Base-by-base conservation (phyloP, 768 basidiomycete species). In the Lentinula detonsa region DNA sequence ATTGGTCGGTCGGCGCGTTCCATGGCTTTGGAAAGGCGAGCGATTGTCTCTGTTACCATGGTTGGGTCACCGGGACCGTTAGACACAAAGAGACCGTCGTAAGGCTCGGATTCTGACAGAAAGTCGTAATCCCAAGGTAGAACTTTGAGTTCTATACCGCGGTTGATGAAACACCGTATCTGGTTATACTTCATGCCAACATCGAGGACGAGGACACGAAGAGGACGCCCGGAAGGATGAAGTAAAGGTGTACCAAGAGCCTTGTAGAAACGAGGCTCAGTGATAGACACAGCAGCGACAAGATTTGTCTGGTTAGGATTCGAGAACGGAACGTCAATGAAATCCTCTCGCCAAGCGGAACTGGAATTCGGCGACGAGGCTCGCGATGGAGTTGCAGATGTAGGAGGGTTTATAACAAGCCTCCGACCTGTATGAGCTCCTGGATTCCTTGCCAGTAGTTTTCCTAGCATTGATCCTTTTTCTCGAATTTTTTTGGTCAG, bases 101-200 rank as follows among this genome's bases (percentile, higher is more conserved):
- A 98, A 7, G 90, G 86, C 66, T 92, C 90, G 0, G 73, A 54
- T 62, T 98, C 93, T 1, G 80, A 73, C 31, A 90, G 76, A 72
- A 95, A 93, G 75, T 98, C 90, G 72, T 95, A 92, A 71, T 98
- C 81, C 96, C 96, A 99, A 31, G 97, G 95, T 7, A 98, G 91
- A 57, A 98, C 93, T 75, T 98, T 98, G 71, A 98, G 80, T 73
- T 98, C 93, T 39, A 98, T 85, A 53, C 97, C 97, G 37, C 97
- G 89, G 40, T 85, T 80, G 46, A 84, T 85, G 76, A 99, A 98
- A 78, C 97, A 99, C 37, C 97, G 85, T 67, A 98, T 95, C 74
- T 99, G 97, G 74, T 98, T 98, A 79, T 91, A 97, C 75, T 99
- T 99, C 93, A 98, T 98, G n/a, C 97, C 97, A 55, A 98, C 96